Evolutionary conservation across 2,329 filamentous ascomycete species (phyloP).

Genomic region (Alternaria metachromatica): DNA sequence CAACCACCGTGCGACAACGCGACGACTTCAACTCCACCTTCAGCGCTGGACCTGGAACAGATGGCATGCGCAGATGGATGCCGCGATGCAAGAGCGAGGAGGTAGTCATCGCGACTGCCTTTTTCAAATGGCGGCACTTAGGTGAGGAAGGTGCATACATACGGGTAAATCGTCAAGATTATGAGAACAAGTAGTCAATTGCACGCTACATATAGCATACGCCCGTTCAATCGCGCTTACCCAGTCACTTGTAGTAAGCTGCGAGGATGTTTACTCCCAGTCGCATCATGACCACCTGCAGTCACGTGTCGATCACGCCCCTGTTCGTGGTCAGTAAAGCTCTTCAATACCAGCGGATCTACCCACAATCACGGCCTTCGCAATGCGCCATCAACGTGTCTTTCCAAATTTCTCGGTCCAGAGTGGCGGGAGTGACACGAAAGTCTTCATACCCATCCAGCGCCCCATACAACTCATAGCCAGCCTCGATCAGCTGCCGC

Average conservation of each 20-base stretch:
- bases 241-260: neutral
- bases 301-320: neutral
- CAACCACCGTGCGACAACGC: neutral
- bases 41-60: neutral
- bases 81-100: neutral
- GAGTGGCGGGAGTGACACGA: neutral
- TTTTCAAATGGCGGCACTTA: neutral
- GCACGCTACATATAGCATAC: neutral
- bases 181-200: neutral
- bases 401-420: neutral
- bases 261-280: neutral
- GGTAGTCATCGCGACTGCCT: neutral
- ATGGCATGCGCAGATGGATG: neutral
- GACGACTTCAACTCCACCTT: neutral
- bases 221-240: neutral
- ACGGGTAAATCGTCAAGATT: neutral
- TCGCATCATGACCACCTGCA: neutral
- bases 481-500: neutral
- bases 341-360: neutral
- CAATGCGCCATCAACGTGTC: neutral
- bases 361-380: neutral
- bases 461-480: neutral
- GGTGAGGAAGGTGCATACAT: neutral
- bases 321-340: neutral
- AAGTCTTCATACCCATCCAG: neutral